These are phyloP conservation scores for Starmera stellimalicola DNA, from an alignment of 1,139 yeast species.

Conservation along the genomic window DNA sequence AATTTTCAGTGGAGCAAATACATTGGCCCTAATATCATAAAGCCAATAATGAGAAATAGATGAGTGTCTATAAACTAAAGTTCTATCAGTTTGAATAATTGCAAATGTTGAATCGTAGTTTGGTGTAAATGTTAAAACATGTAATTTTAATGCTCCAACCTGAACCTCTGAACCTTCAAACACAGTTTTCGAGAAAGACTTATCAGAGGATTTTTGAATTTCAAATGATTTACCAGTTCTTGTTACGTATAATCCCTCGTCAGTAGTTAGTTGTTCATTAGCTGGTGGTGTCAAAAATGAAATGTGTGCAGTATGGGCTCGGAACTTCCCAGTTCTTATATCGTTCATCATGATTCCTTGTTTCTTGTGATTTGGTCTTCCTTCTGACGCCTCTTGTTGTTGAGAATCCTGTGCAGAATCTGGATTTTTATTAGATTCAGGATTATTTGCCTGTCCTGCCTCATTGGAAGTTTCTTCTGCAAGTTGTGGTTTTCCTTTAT, in stretches of 20 bases:
- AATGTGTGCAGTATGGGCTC: constrained; percentile 18
- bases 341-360: constrained; percentile 20
- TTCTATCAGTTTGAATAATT: constrained; percentile 25
- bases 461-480: too few relatives aligned
- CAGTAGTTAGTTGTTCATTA: constrained; percentile 4
- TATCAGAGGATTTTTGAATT: constrained; percentile 25
- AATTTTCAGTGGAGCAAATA: constrained; percentile 32
- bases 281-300: constrained; percentile 24
- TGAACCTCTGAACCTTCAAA: constrained; percentile 30
- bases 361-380: too few relatives aligned
- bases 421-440: too few relatives aligned
- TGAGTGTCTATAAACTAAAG: constrained; percentile 66
- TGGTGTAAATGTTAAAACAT: constrained; percentile 18
- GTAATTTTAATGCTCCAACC: constrained; percentile 16
- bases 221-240: constrained; percentile 14
- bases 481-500: too few relatives aligned
- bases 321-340: constrained; percentile 21
- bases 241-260: constrained; percentile 26
- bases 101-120: constrained; percentile 23
- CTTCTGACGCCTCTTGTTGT: too few relatives aligned
- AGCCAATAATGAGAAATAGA: constrained; percentile 55
- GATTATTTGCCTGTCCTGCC: neutral
- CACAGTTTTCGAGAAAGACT: constrained; percentile 24
- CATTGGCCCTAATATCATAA: constrained; percentile 27
- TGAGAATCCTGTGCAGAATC: too few relatives aligned